Evolutionary conservation across 2,329 filamentous ascomycete genomes (phyloP).

Genomic region (Pestalotiopsis sp.): DNA sequence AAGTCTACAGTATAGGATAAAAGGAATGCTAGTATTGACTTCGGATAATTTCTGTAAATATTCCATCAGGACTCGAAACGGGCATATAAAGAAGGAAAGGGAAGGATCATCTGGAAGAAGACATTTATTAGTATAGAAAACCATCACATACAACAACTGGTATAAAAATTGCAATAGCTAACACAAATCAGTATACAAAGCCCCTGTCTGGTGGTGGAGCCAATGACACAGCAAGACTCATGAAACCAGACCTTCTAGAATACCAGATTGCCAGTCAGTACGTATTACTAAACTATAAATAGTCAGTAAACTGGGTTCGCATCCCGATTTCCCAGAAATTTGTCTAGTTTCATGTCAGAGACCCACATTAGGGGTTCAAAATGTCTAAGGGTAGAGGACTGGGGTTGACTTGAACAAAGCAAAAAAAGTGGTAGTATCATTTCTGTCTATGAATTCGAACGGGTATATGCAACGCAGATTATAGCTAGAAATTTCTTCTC

Average conservation of each 20-base stretch:
- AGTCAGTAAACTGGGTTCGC: background rate
- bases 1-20: no score
- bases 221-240: background rate
- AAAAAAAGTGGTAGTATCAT: background rate
- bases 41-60: no score
- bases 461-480: constrained; percentile 6
- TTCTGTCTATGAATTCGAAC: constrained; percentile 4
- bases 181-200: no score
- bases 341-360: background rate
- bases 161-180: no score
- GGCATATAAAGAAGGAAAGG: no score
- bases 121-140: no score
- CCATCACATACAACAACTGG: no score
- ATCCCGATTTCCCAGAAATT: background rate
- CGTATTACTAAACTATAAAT: background rate
- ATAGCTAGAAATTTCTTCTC: background rate
- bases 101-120: no score
- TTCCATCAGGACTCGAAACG: no score
- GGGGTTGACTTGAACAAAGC: background rate
- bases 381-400: background rate
- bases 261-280: background rate
- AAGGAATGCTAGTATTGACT: no score
- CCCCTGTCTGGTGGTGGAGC: background rate
- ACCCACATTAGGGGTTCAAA: background rate
- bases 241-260: background rate